Evolutionary conservation across 2,329 filamentous ascomycete genomes (phyloP), one percentile per base, ranked within the genome.

Genomic region (Aspergillus terreus): DNA sequence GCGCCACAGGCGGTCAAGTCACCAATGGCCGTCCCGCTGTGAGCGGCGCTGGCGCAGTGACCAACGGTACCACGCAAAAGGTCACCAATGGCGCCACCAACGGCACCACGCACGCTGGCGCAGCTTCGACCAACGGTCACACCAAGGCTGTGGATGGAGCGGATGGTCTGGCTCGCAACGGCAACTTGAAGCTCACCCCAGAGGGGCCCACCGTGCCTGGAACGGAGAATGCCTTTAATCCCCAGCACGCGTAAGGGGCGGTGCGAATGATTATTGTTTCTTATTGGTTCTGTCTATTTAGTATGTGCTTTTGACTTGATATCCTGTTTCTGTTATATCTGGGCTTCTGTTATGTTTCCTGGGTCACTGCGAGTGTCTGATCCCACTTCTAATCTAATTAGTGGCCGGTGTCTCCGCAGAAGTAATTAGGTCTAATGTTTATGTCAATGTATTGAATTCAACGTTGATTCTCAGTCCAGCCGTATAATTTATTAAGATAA

Each of bases 81-180:
- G 40, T 49, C 17, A 42, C 50, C 11, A 43, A 50, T 9, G 50
- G 46, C 25, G 47, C 47, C 11, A 54, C 53, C 12, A 58, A 59
- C 35, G 55, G 56, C n/a, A 25, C 33, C 17, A 43, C 38, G 23
- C 23, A 36, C 27, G 23, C 10, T n/a, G 23, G 12, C 17, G 43
- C 12, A 19, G 11, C 30, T 14, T 17, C 36, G 41, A 46, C 55
- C 3, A 50, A 54, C 21, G 52, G 41, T 41, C 42, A 40, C 4
- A 48, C 47, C 15, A 58, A 63, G 45, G 53, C 67, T 58, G 63
- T 62, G 2, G 64, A 66, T 40, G 65, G 69, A 50, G 56, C 69
- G 32, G 63, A 65, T 42, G 49, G 67, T 40, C 67, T 66, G n/a
- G 67, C 69, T 36, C 59, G 52, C 17, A 54, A 55, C 19, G 54